Evolutionary conservation across 257 asterid genomes (phyloP).

Genomic region (Solanum chiquidenum): DNA sequence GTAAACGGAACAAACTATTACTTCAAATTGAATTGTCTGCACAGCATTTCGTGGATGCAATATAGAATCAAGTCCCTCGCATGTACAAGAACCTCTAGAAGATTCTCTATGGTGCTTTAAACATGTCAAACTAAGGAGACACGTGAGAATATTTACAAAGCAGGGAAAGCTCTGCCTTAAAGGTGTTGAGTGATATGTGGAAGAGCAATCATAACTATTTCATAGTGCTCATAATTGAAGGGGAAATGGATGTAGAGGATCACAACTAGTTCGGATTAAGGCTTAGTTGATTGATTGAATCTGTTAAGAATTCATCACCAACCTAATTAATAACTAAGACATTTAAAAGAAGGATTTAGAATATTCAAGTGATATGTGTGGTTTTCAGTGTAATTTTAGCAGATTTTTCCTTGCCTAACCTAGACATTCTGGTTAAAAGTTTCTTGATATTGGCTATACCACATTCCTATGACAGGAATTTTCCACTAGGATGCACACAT

Average conservation of each 20-base stretch:
- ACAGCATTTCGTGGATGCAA: neutral
- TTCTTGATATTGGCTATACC: neutral
- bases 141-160: neutral
- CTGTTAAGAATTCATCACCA: too few relatives aligned
- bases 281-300: neutral
- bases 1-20: neutral
- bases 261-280: neutral
- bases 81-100: neutral
- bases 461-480: neutral
- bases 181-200: neutral
- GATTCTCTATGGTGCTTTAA: neutral
- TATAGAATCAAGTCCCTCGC: neutral
- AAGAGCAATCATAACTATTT: neutral
- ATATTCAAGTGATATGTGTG: too few relatives aligned
- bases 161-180: neutral
- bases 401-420: neutral
- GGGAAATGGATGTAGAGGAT: neutral
- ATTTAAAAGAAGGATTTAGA: too few relatives aligned
- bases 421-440: neutral
- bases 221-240: neutral
- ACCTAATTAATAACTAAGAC: too few relatives aligned
- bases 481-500: neutral
- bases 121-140: neutral
- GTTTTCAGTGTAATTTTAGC: neutral
- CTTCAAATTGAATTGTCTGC: neutral